phyloP scores from a whole-genome alignment of 2,329 filamentous ascomycete species.

The Colletotrichum magnum region DNA sequence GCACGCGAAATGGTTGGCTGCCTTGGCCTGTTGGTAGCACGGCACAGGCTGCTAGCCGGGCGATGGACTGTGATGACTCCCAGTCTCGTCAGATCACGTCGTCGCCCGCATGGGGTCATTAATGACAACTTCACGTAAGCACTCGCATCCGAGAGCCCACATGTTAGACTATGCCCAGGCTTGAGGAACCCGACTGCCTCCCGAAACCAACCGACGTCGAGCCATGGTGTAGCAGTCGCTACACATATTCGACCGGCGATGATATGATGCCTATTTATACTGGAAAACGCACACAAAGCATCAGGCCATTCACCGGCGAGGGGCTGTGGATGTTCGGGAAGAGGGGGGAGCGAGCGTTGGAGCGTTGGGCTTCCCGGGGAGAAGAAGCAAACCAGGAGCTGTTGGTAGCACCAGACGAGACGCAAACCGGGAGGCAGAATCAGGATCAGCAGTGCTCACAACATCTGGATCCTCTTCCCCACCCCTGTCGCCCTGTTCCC shows the following conservation, averaged over 20 bases:
- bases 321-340: not conserved
- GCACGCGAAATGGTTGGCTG: conserved; percentile 32
- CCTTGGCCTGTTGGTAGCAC: conserved; percentile 33
- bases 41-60: conserved; percentile 32
- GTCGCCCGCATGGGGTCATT: conserved; percentile 36
- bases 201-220: conserved; percentile 26
- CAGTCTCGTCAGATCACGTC: conserved; percentile 35
- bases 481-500: conserved; percentile 38
- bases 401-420: conserved; percentile 34
- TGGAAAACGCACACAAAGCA: conserved; percentile 5
- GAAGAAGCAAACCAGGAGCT: conserved; percentile 29
- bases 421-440: conserved; percentile 25
- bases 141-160: conserved; percentile 22
- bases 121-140: conserved; percentile 38
- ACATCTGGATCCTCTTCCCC: conserved; percentile 26
- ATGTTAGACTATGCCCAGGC: conserved; percentile 24
- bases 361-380: conserved; percentile 1
- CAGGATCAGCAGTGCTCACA: conserved; percentile 39
- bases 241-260: not conserved
- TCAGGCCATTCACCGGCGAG: conserved; percentile 19
- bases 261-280: not conserved
- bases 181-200: conserved; percentile 8
- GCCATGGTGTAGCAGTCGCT: not conserved
- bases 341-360: not conserved
- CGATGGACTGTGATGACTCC: conserved; percentile 29